Evolutionary conservation across 2,329 filamentous ascomycete species (phyloP).

Genomic region (Zasmidium citrigriseum): DNA sequence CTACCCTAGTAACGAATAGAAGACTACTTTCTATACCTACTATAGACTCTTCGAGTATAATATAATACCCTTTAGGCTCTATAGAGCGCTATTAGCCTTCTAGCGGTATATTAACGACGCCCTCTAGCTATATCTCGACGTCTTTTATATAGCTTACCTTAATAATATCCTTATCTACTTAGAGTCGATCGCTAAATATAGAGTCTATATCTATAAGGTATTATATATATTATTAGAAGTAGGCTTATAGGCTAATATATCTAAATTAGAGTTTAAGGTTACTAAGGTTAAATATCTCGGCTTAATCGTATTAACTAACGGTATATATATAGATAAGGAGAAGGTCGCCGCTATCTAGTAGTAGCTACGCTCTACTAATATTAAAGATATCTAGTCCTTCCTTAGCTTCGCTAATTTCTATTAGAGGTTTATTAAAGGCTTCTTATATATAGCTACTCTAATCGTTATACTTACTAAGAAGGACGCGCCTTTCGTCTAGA

Average conservation of each 20-base stretch:
- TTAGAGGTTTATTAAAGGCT: not conserved
- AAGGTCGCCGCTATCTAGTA: constrained; percentile 5
- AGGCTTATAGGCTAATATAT: constrained; percentile 12
- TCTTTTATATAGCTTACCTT: constrained; percentile 25
- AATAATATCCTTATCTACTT: constrained; percentile 33
- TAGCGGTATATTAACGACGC: not conserved
- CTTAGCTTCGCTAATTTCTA: not conserved
- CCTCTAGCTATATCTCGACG: constrained; percentile 29
- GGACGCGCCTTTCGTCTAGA: not conserved
- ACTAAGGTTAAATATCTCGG: constrained; percentile 32
- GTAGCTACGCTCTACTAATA: not conserved
- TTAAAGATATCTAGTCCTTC: constrained; percentile 8
- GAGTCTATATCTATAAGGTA: constrained; percentile 26
- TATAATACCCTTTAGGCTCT: not conserved
- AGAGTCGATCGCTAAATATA: constrained; percentile 28
- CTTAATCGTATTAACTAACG: constrained; percentile 25
- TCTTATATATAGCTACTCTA: not conserved
- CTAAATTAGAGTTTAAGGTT: constrained; percentile 14
- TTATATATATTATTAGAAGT: constrained; percentile 13
- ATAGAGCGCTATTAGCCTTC: too few relatives aligned
- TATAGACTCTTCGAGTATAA: not conserved
- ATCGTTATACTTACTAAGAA: not conserved
- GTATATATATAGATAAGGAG: constrained; percentile 22
- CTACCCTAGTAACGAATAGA: not conserved
- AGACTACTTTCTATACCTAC: not conserved